Evolutionary conservation across 495 filamentous ascomycete species (phyloP), one percentile per base, ranked within the genome.

Genomic region (Talaromyces ruber): DNA sequence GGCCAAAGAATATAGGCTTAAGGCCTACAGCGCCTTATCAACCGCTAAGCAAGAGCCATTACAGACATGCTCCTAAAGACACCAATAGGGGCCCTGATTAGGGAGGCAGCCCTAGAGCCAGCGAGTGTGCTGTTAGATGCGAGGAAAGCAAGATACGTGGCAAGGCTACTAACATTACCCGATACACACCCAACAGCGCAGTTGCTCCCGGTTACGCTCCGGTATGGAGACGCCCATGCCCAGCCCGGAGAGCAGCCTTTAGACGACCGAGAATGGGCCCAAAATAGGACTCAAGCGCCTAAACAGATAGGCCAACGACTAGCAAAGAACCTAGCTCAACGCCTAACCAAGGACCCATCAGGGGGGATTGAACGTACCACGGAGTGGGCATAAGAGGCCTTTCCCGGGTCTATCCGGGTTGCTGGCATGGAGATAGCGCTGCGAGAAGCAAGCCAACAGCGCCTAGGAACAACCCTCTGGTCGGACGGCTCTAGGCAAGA

Each of bases 171-270:
- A 14, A 26, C 22, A n/a, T 34, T 61, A n/a, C 39, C 59, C 1
- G 8, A 22, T n/a, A n/a, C n/a, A n/a, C n/a, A n/a, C n/a, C n/a
- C n/a, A n/a, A n/a, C n/a, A n/a, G n/a, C n/a, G n/a, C n/a, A n/a
- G n/a, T n/a, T n/a, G n/a, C n/a, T n/a, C n/a, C n/a, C n/a, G n/a
- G n/a, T n/a, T n/a, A n/a, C 37, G 12, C 26, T 61, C 16, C 2
- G 59, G 7, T 16, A 61, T 34, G 59, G 59, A 11, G 26, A 61
- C 25, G 6, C 24, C 6, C 59, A 47, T 14, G 45, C 59, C 1
- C 39, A 61, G 24, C 59, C 59, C 21, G 59, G 39, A 51, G 59
- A 61, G n/a, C 59, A 61, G 39, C 59, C 45, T 2, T 21, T 30
- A 14, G 26, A 25, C 14, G 59, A 61, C 26, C 4, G 22, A 26